phyloP scores from a whole-genome alignment of 495 filamentous ascomycete genomes.

The Darksidea phi region DNA sequence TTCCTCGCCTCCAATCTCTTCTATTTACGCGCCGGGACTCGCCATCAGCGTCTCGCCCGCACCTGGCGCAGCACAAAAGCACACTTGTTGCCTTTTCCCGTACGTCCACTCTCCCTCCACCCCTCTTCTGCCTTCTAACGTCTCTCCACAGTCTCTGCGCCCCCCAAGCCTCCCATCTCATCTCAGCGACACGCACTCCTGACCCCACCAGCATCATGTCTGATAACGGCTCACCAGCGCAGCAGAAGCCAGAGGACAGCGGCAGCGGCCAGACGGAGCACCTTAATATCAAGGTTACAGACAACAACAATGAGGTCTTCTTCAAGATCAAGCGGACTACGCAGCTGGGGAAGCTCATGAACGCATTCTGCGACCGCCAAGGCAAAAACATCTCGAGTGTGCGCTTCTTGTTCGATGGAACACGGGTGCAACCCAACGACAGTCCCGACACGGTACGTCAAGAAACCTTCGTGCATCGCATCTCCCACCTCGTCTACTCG shows the following conservation, averaged over 20 bases:
- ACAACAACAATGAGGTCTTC: slow-evolving; percentile 99
- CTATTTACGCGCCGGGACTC: background rate
- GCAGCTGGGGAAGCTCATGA: slow-evolving; percentile 96
- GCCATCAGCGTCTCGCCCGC: slow-evolving; percentile 9
- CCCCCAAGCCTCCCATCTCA: background rate
- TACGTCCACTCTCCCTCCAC: slow-evolving; percentile 27
- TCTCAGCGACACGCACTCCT: background rate
- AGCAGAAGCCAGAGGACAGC: slow-evolving; percentile 59
- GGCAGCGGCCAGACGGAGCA: slow-evolving; percentile 66
- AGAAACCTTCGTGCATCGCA: background rate
- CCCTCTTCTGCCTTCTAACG: slow-evolving; percentile 12
- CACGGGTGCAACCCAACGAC: slow-evolving; percentile 81
- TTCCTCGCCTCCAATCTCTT: background rate
- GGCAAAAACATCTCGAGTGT: slow-evolving; percentile 83
- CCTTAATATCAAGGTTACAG: slow-evolving; percentile 99
- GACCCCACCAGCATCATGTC: slow-evolving; percentile 48
- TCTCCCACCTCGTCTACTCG: background rate
- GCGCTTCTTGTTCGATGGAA: slow-evolving; percentile 94
- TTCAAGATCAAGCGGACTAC: slow-evolving; percentile 99
- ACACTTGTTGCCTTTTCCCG: slow-evolving; percentile 7
- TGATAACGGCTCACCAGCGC: slow-evolving; percentile 48
- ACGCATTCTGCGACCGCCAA: slow-evolving; percentile 95
- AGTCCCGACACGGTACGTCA: slow-evolving; percentile 87
- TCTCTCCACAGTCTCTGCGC: background rate
- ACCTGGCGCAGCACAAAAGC: slow-evolving; percentile 14